These are phyloP conservation scores for Talaromyces islandicus DNA, from an alignment of 2,329 filamentous ascomycete genomes.

Conservation along the genomic window DNA sequence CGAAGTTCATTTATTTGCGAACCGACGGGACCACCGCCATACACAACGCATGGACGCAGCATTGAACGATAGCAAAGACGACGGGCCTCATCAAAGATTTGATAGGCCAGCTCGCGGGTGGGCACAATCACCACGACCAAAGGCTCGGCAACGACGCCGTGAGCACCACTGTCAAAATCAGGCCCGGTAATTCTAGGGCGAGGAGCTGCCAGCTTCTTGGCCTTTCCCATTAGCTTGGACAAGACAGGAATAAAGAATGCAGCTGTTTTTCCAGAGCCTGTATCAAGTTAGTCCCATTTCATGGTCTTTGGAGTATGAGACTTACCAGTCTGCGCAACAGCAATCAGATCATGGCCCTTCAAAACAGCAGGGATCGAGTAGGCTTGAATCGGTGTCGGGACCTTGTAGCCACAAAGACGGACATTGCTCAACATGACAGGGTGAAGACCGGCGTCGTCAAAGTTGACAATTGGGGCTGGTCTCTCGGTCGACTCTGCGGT, in stretches of 20 bases:
- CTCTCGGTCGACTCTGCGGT: conserved; percentile 43
- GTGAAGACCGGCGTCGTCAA: conserved; percentile 75
- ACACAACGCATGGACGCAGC: conserved; percentile 84
- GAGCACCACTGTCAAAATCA: conserved; percentile 46
- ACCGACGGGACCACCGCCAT: conserved; percentile 70
- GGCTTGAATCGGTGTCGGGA: conserved; percentile 80
- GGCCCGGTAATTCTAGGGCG: conserved; percentile 55
- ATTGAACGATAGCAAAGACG: conserved; percentile 92
- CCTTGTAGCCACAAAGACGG: conserved; percentile 60
- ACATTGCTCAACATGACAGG: conserved; percentile 78
- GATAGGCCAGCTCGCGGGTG: conserved; percentile 82
- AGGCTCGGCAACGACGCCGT: conserved; percentile 70
- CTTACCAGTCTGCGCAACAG: conserved; percentile 86
- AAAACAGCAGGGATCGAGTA: conserved; percentile 78
- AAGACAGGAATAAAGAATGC: conserved; percentile 86
- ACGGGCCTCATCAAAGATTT: conserved; percentile 92
- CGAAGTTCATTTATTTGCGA: conserved; percentile 67
- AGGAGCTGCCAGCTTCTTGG: conserved; percentile 74
- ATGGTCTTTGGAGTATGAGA: conserved; percentile 8
- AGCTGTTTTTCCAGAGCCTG: conserved; percentile 93
- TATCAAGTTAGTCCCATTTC: background rate
- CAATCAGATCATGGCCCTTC: conserved; percentile 74
- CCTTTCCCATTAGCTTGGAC: conserved; percentile 92
- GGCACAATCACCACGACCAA: conserved; percentile 80
- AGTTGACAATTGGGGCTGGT: conserved; percentile 49